These are phyloP conservation scores for Malassezia restricta DNA, from an alignment of 1,284 basidiomycete genomes.

Conservation along the genomic window DNA sequence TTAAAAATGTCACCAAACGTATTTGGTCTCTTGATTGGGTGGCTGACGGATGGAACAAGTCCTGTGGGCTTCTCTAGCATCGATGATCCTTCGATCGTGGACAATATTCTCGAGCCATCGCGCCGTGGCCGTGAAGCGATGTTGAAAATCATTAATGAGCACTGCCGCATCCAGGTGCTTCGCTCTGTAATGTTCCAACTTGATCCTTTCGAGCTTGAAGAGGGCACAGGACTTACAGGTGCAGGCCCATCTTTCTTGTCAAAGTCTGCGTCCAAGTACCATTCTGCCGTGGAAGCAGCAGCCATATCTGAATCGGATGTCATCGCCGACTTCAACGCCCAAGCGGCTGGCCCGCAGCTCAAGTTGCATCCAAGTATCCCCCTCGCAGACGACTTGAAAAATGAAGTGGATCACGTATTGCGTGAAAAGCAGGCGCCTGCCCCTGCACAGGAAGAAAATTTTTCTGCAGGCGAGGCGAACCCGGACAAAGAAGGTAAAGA, in stretches of 20 bases:
- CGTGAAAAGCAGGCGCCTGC: slow-evolving; percentile 17
- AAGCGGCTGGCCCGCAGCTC: slow-evolving; percentile 37
- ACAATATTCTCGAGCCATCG: slow-evolving; percentile 46
- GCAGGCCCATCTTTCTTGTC: slow-evolving; percentile 27
- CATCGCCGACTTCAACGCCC: slow-evolving; percentile 38
- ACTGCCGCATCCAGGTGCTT: slow-evolving; percentile 65
- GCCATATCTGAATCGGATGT: slow-evolving; percentile 35
- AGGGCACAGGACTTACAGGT: slow-evolving; percentile 43
- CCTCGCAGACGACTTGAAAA: slow-evolving; percentile 33
- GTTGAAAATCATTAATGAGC: slow-evolving; percentile 85
- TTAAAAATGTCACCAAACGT: slow-evolving; percentile 82
- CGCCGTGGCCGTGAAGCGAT: slow-evolving; percentile 58
- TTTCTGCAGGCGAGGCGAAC: not conserved
- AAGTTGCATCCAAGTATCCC: slow-evolving; percentile 39
- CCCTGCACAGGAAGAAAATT: not conserved
- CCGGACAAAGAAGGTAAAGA: not conserved
- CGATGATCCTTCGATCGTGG: slow-evolving; percentile 63
- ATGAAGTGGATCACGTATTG: slow-evolving; percentile 35
- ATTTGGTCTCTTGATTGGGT: slow-evolving; percentile 80
- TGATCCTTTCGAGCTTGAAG: slow-evolving; percentile 33
- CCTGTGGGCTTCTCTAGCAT: slow-evolving; percentile 64
- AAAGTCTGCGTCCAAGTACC: slow-evolving; percentile 8
- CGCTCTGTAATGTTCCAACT: slow-evolving; percentile 34
- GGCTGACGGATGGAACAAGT: slow-evolving; percentile 85
- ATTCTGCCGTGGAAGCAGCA: slow-evolving; percentile 20